Evolutionary conservation across 495 filamentous ascomycete species (phyloP), one percentile per base, ranked within the genome.

Genomic region (Talaromyces wortmannii): DNA sequence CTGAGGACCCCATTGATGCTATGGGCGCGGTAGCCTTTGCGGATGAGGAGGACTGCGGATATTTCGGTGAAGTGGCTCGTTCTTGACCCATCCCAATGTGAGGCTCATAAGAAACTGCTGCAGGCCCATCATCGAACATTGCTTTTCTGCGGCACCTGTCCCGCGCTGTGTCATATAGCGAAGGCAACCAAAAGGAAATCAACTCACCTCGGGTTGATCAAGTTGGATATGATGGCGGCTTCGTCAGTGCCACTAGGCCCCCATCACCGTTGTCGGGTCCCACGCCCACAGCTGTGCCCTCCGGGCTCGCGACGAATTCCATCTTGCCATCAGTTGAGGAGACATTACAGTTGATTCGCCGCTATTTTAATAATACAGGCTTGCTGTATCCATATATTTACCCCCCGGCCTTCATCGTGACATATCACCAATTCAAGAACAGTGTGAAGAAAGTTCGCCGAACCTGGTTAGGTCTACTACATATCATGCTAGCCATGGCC

Each of bases 401-500:
- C 42, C 62, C 67, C 15, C 60, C 61, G 0, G 57, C 62, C 13
- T 74, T 76, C 48, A 42, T 69, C 0, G 65, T 70, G 13, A 73
- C 68, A 13, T 56, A 63, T 12, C 59, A 61, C n/a, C 64, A 73
- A 43, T 48, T 59, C 46, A 51, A 50, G 15, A 61, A 69, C 12
- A 64, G 64, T n/a, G 67, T 65, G 47, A 55, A 52, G 12, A 66
- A 63, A n/a, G 66, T 72, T 1, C 61, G 73, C 5, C 60, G 67
- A 17, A 73, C 68, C 0, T 90, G 87, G 87, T 76, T 89, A n/a
- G 84, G 81, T 0, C 63, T 89, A 18, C 71, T 89, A 16, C 89
- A 90, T 66, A 88, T 88, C 77, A 79, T 90, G 13, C 82, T 90
- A 45, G 86, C 86, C 23, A 83, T 89, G 74, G 83, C 84, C 12